Base-by-base conservation (phyloP, 257 asterid species). In the Penstemon barbatus region DNA sequence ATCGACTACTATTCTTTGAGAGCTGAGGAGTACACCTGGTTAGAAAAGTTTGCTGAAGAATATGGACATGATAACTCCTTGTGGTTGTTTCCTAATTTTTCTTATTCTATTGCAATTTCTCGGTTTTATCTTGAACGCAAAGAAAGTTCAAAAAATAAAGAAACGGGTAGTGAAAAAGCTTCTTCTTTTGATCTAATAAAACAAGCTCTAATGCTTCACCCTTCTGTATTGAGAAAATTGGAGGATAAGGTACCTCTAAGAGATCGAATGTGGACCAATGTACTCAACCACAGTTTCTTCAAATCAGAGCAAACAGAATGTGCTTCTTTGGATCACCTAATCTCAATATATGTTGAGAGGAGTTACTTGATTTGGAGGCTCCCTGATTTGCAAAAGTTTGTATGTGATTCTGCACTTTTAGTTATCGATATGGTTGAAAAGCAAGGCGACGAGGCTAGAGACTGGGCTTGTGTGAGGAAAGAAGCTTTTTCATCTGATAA, bases 201-300 rank as follows among this genome's bases (percentile, higher is more conserved):
- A 80, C 97, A 93, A 81, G 97, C 98, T 44, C 74, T 93, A 87
- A 85, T 90, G 96, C 88, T 93, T 73, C 91, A 93, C 66, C 98
- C 96, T 39, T 74, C 94, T 10, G 88, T 86, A 50, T 68, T 93
- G 80, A 86, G 76, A 72, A 90, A 90, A 69, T 62, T 93, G 76
- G 96, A 84, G 67, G 87, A 12, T 8, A 93, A 93, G 83, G 98
- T 93, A 51, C 96, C 98, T 43, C 70, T 93, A 33, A 93, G 86
- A 71, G 96, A 88, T 53, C 87, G 84, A 68, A 81, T 61, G 18
- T 93, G 97, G 97, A 75, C 72, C 45, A 67, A 61, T 38, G 44
- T 90, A 57, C 76, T 88, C 45, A 72, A 84, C 73, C 82, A 85
- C 62, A 76, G 81, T 65, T 77, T 80, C 75, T 90, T 86, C 78